Evolutionary conservation across 1,284 basidiomycete species (phyloP).

Genomic region (Lignosus rhinocerotis): DNA sequence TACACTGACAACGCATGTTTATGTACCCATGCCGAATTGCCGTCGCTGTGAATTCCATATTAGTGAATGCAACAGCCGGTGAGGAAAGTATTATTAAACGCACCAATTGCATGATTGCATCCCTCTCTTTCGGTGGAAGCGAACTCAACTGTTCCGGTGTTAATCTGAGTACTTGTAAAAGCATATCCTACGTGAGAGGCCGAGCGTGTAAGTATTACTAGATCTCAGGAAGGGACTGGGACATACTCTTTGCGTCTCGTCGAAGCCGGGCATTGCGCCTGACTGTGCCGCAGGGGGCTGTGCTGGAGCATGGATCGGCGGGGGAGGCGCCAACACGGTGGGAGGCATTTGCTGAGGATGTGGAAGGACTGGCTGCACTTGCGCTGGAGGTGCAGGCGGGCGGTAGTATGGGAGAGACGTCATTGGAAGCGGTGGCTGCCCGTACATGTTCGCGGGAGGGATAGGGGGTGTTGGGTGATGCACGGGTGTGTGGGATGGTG

Average conservation of each 20-base stretch:
- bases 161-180: constrained; percentile 85
- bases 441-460: constrained; percentile 27
- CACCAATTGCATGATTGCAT: constrained; percentile 86
- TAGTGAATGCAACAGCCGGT: no score
- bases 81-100: constrained; percentile 28
- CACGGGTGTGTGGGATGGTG: constrained; percentile 29
- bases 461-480: constrained; percentile 31
- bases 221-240: constrained; percentile 29
- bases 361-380: constrained; percentile 14
- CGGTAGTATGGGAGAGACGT: constrained; percentile 45
- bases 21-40: no score
- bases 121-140: constrained; percentile 80
- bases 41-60: no score
- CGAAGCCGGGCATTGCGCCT: constrained; percentile 26
- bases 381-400: constrained; percentile 29
- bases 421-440: constrained; percentile 40
- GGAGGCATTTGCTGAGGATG: constrained; percentile 32
- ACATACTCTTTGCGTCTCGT: constrained; percentile 27
- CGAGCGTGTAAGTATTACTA: constrained; percentile 8
- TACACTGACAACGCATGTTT: no score
- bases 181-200: constrained; percentile 57
- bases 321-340: constrained; percentile 29
- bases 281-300: constrained; percentile 9
- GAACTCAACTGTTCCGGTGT: constrained; percentile 87
- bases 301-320: constrained; percentile 8